Conservation (phyloP, 176 grass and related monocot species). For the Paspalum notatum region DNA sequence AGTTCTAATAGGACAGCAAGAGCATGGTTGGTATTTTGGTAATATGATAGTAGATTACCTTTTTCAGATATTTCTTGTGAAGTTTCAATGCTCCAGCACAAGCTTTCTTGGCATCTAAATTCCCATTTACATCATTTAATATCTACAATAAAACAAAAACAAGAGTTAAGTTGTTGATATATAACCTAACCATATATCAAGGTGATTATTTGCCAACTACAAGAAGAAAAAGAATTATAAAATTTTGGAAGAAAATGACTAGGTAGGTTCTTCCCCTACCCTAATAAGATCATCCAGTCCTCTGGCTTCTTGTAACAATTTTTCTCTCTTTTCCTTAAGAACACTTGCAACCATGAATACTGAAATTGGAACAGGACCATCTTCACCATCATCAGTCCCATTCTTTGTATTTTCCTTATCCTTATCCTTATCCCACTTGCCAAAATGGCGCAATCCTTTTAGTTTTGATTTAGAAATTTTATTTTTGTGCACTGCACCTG, state of each 20-base stretch:
- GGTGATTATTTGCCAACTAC: neutral
- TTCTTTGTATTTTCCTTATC: conserved; percentile 63
- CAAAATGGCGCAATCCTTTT: conserved; percentile 83
- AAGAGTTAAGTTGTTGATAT: conserved; percentile 15
- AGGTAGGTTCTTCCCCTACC: conserved; percentile 36
- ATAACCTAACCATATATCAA: neutral
- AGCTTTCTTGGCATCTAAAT: conserved; percentile 96
- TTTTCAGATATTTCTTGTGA: conserved; percentile 97
- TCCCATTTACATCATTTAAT: conserved; percentile 92
- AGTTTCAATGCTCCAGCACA: conserved; percentile 94
- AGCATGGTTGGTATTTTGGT: neutral
- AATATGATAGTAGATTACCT: conserved; percentile 47
- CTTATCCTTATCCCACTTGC: conserved; percentile 75
- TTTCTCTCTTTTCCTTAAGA: conserved; percentile 97
- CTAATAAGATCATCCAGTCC: conserved; percentile 96
- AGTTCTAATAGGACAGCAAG: neutral
- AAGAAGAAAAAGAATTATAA: neutral
- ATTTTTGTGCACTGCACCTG: conserved; percentile 60
- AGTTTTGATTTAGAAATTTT: conserved; percentile 78
- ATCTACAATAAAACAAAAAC: conserved; percentile 62
- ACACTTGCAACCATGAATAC: conserved; percentile 99
- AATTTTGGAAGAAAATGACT: conserved; percentile 1
- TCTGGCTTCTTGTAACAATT: conserved; percentile 81
- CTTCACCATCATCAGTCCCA: conserved; percentile 60
- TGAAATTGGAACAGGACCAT: conserved; percentile 92